These are phyloP conservation scores for Trichoderma sp. DNA, from an alignment of 2,329 filamentous ascomycete species.

Conservation along the genomic window DNA sequence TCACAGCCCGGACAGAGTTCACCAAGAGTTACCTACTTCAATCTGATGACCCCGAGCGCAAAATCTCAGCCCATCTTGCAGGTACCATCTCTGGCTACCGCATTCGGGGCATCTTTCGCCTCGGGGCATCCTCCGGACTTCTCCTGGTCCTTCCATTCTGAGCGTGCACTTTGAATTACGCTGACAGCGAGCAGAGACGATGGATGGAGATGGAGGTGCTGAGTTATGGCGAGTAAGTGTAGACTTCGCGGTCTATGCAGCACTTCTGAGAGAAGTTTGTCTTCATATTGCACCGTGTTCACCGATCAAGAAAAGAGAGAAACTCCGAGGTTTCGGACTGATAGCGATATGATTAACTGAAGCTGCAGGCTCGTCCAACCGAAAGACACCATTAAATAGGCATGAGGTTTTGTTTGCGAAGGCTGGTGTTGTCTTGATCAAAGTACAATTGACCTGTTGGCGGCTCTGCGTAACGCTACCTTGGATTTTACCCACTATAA, in stretches of 20 bases:
- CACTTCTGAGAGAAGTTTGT: background rate
- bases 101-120: slow-evolving; percentile 64
- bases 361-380: background rate
- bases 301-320: background rate
- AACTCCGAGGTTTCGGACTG: too few relatives aligned
- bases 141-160: slow-evolving; percentile 44
- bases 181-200: background rate
- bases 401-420: background rate
- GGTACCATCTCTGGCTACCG: slow-evolving; percentile 69
- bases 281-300: background rate
- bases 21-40: slow-evolving; percentile 52
- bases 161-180: background rate
- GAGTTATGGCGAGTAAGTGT: background rate
- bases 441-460: background rate
- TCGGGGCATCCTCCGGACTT: slow-evolving; percentile 53
- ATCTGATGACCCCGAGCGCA: slow-evolving; percentile 81
- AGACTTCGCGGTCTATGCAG: background rate
- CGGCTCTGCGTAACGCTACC: background rate
- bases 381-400: background rate
- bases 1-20: background rate
- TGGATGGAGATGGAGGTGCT: background rate
- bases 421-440: background rate
- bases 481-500: background rate
- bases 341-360: background rate
- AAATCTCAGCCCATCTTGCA: slow-evolving; percentile 75